Base-by-base conservation (phyloP, 768 basidiomycete genomes). In the Phanerochaete carnosa region DNA sequence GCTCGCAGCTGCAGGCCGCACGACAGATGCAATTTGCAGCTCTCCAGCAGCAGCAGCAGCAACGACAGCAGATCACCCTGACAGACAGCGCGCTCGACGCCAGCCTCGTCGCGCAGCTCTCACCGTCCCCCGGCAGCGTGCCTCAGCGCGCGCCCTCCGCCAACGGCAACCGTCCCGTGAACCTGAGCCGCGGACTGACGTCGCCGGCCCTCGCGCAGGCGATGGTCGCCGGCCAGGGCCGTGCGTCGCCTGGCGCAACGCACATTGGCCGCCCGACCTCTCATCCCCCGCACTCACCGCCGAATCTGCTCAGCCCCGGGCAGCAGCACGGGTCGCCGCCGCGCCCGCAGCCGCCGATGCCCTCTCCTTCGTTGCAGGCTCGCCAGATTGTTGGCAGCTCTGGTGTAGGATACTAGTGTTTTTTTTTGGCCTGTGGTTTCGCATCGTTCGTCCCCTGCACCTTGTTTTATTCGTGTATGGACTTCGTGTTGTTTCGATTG, bases 71-170 rank as follows among this genome's bases (percentile, higher is more conserved):
- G 47, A 61, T 62, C 45, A 68, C 60, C 53, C 64, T 65, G 13
- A 67, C 63, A 51, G 74, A 73, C 23, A 50, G 59, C 74, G 60
- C 64, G 73, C 74, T 77, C 26, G 66, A 64, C 43, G 69, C 57
- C n/a, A 61, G 47, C 33, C 65, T 72, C 55, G 71, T 67, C 32
- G 29, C 72, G 73, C 5, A 80, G 73, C 63, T 80, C 79, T n/a
- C 16, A 76, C 80, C 60, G 65, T 75, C n/a, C 66, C 73, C 11
- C 76, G 74, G 37, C 72, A 69, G 55, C 19, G 74, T 78, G 2
- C 79, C 79, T 25, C 65, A 66, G 19, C 79, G 85, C 25, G 79
- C 80, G 12, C 81, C 85, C 2, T 87, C 86, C 0, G 79, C 82
- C 22, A 85, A 84, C 65, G 85, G 86, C 5, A 77, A 77, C n/a